Conservation (phyloP, 2,329 filamentous ascomycete species). For the Ciborinia camelliae region DNA sequence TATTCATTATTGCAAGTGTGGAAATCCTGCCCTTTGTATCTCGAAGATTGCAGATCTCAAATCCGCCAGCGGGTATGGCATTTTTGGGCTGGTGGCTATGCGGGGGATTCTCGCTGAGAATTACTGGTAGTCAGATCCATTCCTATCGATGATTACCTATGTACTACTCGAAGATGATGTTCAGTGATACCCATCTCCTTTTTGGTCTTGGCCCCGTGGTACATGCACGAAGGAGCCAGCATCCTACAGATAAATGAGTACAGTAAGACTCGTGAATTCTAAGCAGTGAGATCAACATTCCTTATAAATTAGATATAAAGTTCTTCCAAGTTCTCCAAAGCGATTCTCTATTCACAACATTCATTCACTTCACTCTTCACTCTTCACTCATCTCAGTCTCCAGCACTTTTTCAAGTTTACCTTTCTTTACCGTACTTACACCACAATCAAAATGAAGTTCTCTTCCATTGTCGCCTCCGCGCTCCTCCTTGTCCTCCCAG, state of each 20-base stretch:
- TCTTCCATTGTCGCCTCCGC: background rate
- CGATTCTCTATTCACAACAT: background rate
- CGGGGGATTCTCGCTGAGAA: background rate
- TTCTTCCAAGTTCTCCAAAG: background rate
- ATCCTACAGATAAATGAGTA: background rate
- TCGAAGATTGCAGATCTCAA: background rate
- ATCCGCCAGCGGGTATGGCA: background rate
- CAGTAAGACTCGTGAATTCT: background rate
- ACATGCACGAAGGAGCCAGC: background rate
- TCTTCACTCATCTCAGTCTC: too few relatives aligned
- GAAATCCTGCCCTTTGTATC: background rate
- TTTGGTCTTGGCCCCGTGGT: background rate
- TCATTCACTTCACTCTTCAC: background rate
- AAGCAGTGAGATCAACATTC: background rate
- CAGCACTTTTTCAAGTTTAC: background rate
- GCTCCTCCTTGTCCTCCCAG: slow-evolving; percentile 1
- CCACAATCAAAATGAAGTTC: slow-evolving; percentile 4
- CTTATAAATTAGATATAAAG: background rate
- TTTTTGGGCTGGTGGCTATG: background rate
- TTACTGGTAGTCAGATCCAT: background rate
- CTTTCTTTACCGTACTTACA: background rate
- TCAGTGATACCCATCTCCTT: background rate
- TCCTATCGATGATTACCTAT: background rate
- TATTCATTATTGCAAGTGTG: background rate
- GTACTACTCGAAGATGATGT: background rate